phyloP scores from a whole-genome alignment of 192 early-diverging fungal genomes.

The Coemansia sp. region DNA sequence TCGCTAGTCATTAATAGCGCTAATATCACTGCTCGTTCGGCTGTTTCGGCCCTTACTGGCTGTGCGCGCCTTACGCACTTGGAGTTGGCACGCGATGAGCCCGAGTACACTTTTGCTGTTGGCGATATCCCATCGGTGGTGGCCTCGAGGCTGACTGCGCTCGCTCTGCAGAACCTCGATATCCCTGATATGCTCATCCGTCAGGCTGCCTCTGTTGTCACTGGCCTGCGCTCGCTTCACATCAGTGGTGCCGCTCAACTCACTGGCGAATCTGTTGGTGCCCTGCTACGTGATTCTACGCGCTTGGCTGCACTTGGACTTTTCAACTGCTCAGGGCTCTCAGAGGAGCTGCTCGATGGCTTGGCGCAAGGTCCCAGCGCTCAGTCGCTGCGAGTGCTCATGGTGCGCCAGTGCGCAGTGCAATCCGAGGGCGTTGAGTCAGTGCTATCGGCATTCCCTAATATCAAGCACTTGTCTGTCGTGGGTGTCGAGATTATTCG shows the following conservation, averaged over 20 bases:
- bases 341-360: constrained; percentile 24
- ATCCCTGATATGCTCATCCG: constrained; percentile 26
- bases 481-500: constrained; percentile 39
- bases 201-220: constrained; percentile 19
- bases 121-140: constrained; percentile 12
- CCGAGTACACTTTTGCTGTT: constrained; percentile 7
- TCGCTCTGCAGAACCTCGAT: constrained; percentile 37
- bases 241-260: constrained; percentile 30
- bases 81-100: constrained; percentile 38
- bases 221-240: constrained; percentile 37
- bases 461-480: constrained; percentile 31
- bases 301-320: constrained; percentile 36
- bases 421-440: constrained; percentile 49
- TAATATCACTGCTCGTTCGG: constrained; percentile 29
- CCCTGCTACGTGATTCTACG: constrained; percentile 23
- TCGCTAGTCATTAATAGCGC: constrained; percentile 47
- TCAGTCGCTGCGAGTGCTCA: constrained; percentile 22
- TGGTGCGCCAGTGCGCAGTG: constrained; percentile 39
- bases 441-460: constrained; percentile 28
- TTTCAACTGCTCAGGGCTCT: constrained; percentile 28
- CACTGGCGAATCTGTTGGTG: constrained; percentile 23
- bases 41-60: constrained; percentile 8
- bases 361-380: constrained; percentile 37
- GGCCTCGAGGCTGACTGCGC: constrained; percentile 27
- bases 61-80: constrained; percentile 26